These are phyloP conservation scores for Lyophyllum shimeji DNA, from an alignment of 768 basidiomycete genomes.

Conservation along the genomic window DNA sequence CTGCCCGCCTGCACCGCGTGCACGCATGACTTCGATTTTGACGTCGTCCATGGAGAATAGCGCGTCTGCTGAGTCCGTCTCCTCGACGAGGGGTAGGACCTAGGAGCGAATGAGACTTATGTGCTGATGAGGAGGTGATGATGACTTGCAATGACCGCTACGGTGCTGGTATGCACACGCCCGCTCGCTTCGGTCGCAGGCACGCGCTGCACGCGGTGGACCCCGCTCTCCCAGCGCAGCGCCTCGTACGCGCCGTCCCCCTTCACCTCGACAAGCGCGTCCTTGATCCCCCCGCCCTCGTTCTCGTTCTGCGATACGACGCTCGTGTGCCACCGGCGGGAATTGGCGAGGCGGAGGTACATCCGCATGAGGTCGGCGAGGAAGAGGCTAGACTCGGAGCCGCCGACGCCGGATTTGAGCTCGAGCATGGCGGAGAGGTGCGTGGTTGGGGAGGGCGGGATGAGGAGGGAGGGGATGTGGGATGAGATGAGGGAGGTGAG, in stretches of 20 bases:
- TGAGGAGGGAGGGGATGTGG: slow-evolving; percentile 69
- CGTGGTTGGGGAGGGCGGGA: slow-evolving; percentile 67
- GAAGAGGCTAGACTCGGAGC: slow-evolving; percentile 85
- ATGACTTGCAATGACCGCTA: slow-evolving; percentile 73
- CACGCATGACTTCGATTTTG: slow-evolving; percentile 90
- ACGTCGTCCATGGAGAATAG: slow-evolving; percentile 85
- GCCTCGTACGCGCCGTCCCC: slow-evolving; percentile 77
- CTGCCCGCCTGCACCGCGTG: slow-evolving; percentile 96
- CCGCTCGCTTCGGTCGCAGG: slow-evolving; percentile 89
- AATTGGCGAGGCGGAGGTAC: slow-evolving; percentile 70
- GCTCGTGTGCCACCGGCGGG: slow-evolving; percentile 56
- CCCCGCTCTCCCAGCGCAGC: slow-evolving; percentile 89
- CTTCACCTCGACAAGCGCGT: slow-evolving; percentile 78
- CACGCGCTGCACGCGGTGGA: slow-evolving; percentile 93
- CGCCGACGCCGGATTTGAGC: slow-evolving; percentile 91
- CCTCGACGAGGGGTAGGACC: slow-evolving; percentile 82
- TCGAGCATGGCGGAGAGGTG: slow-evolving; percentile 81
- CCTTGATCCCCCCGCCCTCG: slow-evolving; percentile 68
- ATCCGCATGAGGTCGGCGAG: slow-evolving; percentile 75
- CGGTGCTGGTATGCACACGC: slow-evolving; percentile 89
- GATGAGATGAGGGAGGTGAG: slow-evolving; percentile 34
- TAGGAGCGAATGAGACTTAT: slow-evolving; percentile 26
- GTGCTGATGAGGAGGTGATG: background rate
- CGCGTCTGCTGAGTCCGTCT: slow-evolving; percentile 60
- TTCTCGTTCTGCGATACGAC: slow-evolving; percentile 59